Evolutionary conservation across 495 filamentous ascomycete species (phyloP).

Genomic region (Aspergillus wentii): DNA sequence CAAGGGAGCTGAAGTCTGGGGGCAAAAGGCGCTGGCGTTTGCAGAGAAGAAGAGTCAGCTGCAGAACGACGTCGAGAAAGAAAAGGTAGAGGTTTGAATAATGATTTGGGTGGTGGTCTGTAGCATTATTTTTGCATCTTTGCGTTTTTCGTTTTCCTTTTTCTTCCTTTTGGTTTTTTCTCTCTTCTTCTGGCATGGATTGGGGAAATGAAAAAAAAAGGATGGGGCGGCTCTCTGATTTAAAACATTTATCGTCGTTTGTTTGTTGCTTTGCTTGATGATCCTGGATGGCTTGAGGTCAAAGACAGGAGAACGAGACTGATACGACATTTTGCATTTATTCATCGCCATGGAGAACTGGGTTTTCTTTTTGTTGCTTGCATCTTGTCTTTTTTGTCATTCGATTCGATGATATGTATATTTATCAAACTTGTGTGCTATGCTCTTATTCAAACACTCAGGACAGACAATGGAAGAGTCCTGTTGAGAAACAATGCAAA

Average conservation of each 20-base stretch:
- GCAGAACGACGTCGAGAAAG: constrained; percentile 6
- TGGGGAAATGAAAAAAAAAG: constrained; percentile 22
- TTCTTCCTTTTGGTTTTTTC: constrained; percentile 11
- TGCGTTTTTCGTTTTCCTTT: no score
- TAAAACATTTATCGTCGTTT: constrained; percentile 10
- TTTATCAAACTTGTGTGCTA: no score
- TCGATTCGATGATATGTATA: no score
- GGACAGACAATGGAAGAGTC: no score
- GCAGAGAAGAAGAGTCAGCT: constrained; percentile 22
- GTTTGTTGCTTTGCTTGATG: constrained; percentile 5
- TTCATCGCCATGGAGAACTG: no score
- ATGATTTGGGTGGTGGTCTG: constrained; percentile 17
- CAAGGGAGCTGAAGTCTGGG: constrained; percentile 50
- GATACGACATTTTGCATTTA: no score
- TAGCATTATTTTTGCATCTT: constrained; percentile 15
- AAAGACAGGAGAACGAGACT: no score
- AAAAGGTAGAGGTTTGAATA: constrained; percentile 21
- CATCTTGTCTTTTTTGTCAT: no score
- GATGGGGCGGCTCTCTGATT: constrained; percentile 33
- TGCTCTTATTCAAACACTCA: no score
- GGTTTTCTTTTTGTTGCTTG: no score
- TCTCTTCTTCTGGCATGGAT: constrained; percentile 7
- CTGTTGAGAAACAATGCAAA: no score
- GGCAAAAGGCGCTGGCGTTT: constrained; percentile 37
- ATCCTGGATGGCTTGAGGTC: constrained; percentile 3